Evolutionary conservation across 768 basidiomycete genomes (phyloP).

Genomic region (Hygrocybe coccinea): DNA sequence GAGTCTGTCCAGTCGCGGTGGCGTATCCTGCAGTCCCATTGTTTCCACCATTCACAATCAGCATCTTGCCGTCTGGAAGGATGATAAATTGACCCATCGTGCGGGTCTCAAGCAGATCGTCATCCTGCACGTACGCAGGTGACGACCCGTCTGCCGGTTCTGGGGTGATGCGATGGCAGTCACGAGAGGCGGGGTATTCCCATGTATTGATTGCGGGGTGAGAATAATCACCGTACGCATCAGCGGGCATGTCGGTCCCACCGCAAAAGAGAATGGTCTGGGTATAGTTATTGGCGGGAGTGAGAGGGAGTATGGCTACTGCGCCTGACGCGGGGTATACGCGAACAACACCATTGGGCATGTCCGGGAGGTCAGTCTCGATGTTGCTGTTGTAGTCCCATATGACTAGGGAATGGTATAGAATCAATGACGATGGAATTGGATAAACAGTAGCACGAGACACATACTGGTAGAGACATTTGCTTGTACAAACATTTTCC

Average conservation of each 20-base stretch:
- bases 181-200: conserved; percentile 60
- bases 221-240: conserved; percentile 72
- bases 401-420: conserved; percentile 28
- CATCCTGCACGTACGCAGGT: conserved; percentile 63
- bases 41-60: conserved; percentile 74
- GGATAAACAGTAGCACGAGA: conserved; percentile 4
- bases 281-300: conserved; percentile 80
- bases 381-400: conserved; percentile 53
- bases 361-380: conserved; percentile 62
- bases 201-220: conserved; percentile 71
- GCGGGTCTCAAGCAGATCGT: conserved; percentile 65
- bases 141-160: conserved; percentile 68
- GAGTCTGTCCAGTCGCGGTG: conserved; percentile 46
- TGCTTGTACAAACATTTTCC: conserved; percentile 77
- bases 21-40: conserved; percentile 92
- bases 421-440: conserved; percentile 1
- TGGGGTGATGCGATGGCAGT: conserved; percentile 82
- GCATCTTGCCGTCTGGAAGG: conserved; percentile 72
- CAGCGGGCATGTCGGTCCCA: conserved; percentile 71
- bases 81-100: conserved; percentile 92
- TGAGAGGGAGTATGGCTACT: conserved; percentile 85
- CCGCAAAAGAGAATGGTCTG: conserved; percentile 90
- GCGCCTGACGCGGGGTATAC: conserved; percentile 91
- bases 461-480: conserved; percentile 69
- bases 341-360: conserved; percentile 69